Conservation (phyloP, 2,329 filamentous ascomycete species). For the Hypoxylon sp. region DNA sequence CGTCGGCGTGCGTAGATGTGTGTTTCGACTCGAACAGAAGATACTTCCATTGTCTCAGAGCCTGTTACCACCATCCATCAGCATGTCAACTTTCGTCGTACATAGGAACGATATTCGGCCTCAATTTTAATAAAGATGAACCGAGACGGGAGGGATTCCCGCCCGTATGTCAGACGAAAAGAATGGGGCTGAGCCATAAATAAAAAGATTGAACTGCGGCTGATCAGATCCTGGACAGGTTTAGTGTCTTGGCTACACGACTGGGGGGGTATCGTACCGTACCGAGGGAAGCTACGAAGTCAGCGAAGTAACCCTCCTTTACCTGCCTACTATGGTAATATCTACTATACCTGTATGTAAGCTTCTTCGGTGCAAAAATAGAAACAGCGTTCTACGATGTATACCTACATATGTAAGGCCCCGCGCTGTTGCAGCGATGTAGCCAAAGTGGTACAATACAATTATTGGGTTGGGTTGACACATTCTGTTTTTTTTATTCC, state of each 20-base stretch:
- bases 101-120: conserved; percentile 22
- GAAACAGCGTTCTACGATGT: conserved; percentile 21
- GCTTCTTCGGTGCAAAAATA: conserved; percentile 35
- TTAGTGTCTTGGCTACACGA: conserved; percentile 13
- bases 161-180: conserved; percentile 39
- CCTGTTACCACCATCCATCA: not conserved
- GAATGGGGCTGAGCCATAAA: conserved; percentile 37
- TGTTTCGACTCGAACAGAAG: conserved; percentile 21
- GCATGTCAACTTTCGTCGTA: not conserved
- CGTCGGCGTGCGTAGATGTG: conserved; percentile 15
- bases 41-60: conserved; percentile 13
- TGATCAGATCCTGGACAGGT: conserved; percentile 29
- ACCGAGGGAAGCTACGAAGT: conserved; percentile 5
- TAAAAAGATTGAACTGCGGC: conserved; percentile 36
- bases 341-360: conserved; percentile 27
- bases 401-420: conserved; percentile 7
- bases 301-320: conserved; percentile 11
- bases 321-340: not conserved
- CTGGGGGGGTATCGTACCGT: conserved; percentile 8
- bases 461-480: conserved; percentile 5
- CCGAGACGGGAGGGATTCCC: conserved; percentile 9
- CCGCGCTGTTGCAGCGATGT: not conserved
- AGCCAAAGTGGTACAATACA: not conserved
- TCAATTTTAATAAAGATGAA: conserved; percentile 27
- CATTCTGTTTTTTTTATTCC: not conserved